Conservation (phyloP, 1,284 basidiomycete species). For the Ceratobasidium sp. region DNA sequence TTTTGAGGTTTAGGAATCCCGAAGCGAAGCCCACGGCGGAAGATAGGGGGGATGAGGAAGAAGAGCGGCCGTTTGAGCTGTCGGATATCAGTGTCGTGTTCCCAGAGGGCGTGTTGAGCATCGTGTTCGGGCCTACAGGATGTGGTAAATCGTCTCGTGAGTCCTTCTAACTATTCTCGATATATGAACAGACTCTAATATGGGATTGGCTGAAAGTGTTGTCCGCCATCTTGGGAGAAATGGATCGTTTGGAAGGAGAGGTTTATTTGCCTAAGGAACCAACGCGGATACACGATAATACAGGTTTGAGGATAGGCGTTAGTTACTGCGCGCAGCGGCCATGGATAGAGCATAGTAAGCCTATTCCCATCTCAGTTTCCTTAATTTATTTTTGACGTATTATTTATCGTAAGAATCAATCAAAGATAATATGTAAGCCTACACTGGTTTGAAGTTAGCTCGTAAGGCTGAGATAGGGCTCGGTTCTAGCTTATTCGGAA, state of each 20-base stretch:
- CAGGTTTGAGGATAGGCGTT: conserved; percentile 22
- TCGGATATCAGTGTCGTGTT: conserved; percentile 31
- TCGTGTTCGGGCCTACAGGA: conserved; percentile 43
- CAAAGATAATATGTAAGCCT: conserved; percentile 21
- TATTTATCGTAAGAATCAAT: conserved; percentile 11
- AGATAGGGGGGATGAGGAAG: background rate
- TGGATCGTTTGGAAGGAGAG: conserved; percentile 39
- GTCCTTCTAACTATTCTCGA: background rate
- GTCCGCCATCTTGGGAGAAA: conserved; percentile 45
- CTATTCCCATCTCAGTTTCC: background rate
- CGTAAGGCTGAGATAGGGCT: no score
- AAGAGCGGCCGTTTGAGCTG: conserved; percentile 37
- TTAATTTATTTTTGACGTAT: background rate
- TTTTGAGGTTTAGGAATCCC: conserved; percentile 17
- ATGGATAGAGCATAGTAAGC: conserved; percentile 45
- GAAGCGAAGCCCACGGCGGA: background rate
- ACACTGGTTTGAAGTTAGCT: background rate
- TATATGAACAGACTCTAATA: background rate
- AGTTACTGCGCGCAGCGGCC: conserved; percentile 48
- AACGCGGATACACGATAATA: conserved; percentile 13
- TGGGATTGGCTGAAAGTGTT: conserved; percentile 25
- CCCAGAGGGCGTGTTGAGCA: conserved; percentile 13
- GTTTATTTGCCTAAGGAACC: conserved; percentile 44
- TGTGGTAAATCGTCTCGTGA: conserved; percentile 44
- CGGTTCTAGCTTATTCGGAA: conserved; percentile 56